Percentiles rank a stretch among this genome's conserved stretches.
Conservation (phyloP, 306 rosid species). For the Glycine soja region DNA sequence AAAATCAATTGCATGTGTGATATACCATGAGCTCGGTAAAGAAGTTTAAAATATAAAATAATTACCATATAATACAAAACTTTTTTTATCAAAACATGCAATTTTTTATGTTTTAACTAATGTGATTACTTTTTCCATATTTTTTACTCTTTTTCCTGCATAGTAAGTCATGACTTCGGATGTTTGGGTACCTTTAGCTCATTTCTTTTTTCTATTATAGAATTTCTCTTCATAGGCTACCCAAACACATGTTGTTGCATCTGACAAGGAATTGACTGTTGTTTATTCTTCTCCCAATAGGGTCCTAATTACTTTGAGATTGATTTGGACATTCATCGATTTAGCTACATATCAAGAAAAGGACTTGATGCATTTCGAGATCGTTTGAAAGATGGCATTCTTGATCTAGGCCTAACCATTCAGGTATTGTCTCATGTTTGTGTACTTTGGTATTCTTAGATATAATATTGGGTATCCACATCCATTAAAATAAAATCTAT, state of each 20-base stretch:
- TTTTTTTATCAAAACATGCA: neutral
- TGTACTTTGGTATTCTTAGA: neutral
- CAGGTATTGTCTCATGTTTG: constrained; percentile 60
- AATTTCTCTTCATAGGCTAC: neutral
- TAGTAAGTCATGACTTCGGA: neutral
- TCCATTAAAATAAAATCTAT: constrained; percentile 23
- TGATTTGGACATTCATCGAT: constrained; percentile 94
- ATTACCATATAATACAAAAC: too few species aligned
- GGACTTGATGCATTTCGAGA: constrained; percentile 91
- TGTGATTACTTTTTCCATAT: neutral
- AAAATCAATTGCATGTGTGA: too few species aligned
- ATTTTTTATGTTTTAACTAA: neutral
- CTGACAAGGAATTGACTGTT: constrained; percentile 5
- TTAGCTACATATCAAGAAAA: constrained; percentile 94
- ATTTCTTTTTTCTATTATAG: neutral
- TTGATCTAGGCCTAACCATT: constrained; percentile 86
- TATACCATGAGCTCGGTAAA: too few species aligned
- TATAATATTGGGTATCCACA: neutral
- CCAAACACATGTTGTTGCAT: neutral
- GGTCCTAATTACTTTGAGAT: constrained; percentile 95
- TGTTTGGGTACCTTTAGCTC: neutral
- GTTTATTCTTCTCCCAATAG: constrained; percentile 51
- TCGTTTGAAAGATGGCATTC: constrained; percentile 73
- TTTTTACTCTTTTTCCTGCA: neutral
- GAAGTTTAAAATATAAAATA: too few species aligned